A percentile compares a stretch with the other conserved stretches of the same genome.
These are phyloP conservation scores for Lophiostoma macrostomum DNA, from an alignment of 495 filamentous ascomycete genomes.

Conservation along the genomic window DNA sequence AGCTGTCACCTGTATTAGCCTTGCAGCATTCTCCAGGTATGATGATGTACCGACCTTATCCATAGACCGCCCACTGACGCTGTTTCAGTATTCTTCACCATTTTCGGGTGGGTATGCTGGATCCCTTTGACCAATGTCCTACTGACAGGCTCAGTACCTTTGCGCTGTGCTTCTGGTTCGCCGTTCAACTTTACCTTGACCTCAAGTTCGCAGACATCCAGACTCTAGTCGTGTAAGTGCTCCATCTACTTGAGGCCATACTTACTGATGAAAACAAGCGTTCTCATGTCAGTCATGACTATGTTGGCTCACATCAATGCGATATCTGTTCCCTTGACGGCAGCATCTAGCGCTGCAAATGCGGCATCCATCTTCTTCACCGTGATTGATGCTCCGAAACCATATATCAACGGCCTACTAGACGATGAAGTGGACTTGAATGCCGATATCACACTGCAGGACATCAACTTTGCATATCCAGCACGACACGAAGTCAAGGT, in stretches of 20 bases:
- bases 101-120: neutral
- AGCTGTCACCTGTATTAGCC: constrained; percentile 7
- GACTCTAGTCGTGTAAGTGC: constrained; percentile 10
- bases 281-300: constrained; percentile 11
- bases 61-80: neutral
- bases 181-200: constrained; percentile 2
- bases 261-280: neutral
- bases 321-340: constrained; percentile 5
- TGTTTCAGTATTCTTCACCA: constrained; percentile 5
- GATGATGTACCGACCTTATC: neutral
- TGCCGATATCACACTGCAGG: constrained; percentile 72
- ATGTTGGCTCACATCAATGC: constrained; percentile 7
- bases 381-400: constrained; percentile 11
- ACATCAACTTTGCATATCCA: constrained; percentile 89
- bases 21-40: constrained; percentile 10
- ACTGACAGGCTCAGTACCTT: constrained; percentile 3
- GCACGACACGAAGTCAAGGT: constrained; percentile 84
- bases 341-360: neutral
- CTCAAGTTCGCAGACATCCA: constrained; percentile 3
- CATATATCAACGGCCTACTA: neutral
- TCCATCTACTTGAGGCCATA: neutral
- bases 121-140: neutral
- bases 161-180: constrained; percentile 16
- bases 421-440: neutral
- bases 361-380: constrained; percentile 9